Base-by-base conservation (phyloP, 2,329 filamentous ascomycete species). In the Penicillium sp. region DNA sequence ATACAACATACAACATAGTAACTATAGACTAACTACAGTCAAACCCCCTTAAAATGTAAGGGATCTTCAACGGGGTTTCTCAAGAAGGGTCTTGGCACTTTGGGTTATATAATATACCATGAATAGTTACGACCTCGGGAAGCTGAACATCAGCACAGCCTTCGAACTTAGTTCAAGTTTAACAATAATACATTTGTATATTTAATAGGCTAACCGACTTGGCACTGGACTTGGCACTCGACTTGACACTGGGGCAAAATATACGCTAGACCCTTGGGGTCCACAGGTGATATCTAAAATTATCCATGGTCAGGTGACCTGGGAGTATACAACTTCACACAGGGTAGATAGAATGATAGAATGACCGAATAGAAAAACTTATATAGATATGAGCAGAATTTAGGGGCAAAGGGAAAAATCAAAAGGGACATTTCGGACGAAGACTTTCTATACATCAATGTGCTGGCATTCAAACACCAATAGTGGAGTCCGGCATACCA, bases 401-500 rank as follows among this genome's bases (percentile, higher is more conserved):
- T 7, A 29, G 17, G 12, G 12, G 10, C 6, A 19, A 46, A 19
- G 15, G 10, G n/a, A 17, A 12, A n/a, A 29, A 13, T 19, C 6
- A 29, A 31, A 19, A 19, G 43, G 17, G 25, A 19, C 2, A 13
- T 9, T 5, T 3, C 2, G n/a, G 8, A 13, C 23, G 15, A 46
- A 25, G 25, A 13, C 43, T 31, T 46, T 2, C 9, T n/a, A 27
- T 3, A 43, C 41, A 27, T 43, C 6, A 4, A 23, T 37, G 17
- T 50, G 23, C 17, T 29, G 33, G 15, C 17, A 29, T 50, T 38
- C 49, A 21, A 40, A 38, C 35, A 21, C 13, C n/a, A 9, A 13
- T 45, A 50, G 49, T 41, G 49, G 43, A 15, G 43, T 29, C 10
- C 1, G 43, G 5, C 48, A 56, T 56, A n/a, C 48, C 48, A 25